Base-by-base conservation (phyloP, 768 basidiomycete genomes). In the Atractiella rhizophila region DNA sequence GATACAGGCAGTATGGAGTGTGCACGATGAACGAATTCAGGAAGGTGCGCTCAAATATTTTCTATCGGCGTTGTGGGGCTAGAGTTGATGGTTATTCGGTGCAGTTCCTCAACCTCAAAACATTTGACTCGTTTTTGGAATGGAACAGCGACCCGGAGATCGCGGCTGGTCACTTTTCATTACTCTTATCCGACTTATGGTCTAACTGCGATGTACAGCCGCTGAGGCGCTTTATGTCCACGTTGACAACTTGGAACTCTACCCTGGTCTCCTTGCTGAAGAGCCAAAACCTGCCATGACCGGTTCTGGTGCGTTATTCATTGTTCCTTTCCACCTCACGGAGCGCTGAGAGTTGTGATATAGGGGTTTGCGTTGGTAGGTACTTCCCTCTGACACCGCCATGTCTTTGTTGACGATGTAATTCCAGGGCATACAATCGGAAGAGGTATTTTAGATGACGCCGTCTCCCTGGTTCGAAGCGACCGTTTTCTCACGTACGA, bases 401-500 rank as follows among this genome's bases (percentile, higher is more conserved):
- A n/a, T n/a, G n/a, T n/a, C n/a, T n/a, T n/a, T n/a, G n/a, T n/a
- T n/a, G n/a, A n/a, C n/a, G n/a, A n/a, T n/a, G n/a, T n/a, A n/a
- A n/a, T n/a, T n/a, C n/a, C n/a, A n/a, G 76, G 78, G 21, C 80
- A 71, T 60, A 81, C 79, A 4, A 73, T 78, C 47, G 77, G 76
- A 5, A 66, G 79, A 32, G 74, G 76, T 16, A 81, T 82, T 47
- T 62, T 82, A 12, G 65, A 73, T 11, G 50, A 51, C 36, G 49
- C 49, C 4, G 46, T 49, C 20, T 10, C 33, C 10, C 33, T 35
- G 16, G 33, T 35, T 21, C 33, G 33, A 11, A 21, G 79, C 8
- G 79, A 82, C 54, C 68, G 74, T 4, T 82, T 76, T 61, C 57
- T 76, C 48, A 81, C 80, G 0, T 64, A 65, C 8, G 76, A 80